Evolutionary conservation across 2,329 filamentous ascomycete species (phyloP).

Genomic region (Stachybotrys elegans): DNA sequence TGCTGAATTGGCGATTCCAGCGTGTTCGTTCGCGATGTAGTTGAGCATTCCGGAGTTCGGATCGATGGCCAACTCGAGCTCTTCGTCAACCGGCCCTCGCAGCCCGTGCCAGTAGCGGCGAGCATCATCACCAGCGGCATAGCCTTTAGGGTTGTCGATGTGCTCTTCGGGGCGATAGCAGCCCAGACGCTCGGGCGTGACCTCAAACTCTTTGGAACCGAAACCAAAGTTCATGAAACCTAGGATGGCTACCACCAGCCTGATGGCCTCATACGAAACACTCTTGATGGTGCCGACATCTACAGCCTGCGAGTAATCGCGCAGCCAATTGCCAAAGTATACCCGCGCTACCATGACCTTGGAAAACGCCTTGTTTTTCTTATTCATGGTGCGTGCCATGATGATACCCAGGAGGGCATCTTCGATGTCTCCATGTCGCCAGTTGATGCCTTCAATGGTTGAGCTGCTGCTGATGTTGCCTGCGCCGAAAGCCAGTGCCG

Average conservation of each 20-base stretch:
- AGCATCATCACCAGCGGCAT: constrained; percentile 65
- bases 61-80: constrained; percentile 65
- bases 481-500: neutral
- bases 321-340: constrained; percentile 39
- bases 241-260: constrained; percentile 23
- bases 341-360: constrained; percentile 10
- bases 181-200: constrained; percentile 69
- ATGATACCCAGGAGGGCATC: neutral
- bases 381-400: constrained; percentile 1
- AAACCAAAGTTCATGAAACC: constrained; percentile 45
- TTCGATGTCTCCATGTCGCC: constrained; percentile 3
- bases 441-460: constrained; percentile 1
- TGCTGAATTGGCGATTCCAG: constrained; percentile 75
- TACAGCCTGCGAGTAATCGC: constrained; percentile 74
- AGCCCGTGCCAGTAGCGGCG: constrained; percentile 40
- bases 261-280: constrained; percentile 19
- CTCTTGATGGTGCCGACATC: constrained; percentile 48
- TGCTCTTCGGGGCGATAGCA: constrained; percentile 70
- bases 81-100: constrained; percentile 49
- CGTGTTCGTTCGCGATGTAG: constrained; percentile 79
- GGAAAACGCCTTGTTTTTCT: neutral
- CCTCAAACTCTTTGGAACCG: constrained; percentile 74
- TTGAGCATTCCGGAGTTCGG: constrained; percentile 84
- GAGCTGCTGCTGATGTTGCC: constrained; percentile 3
- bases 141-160: constrained; percentile 71